Base-by-base conservation (phyloP, 352 stramenopile genomes). In the Phytophthora constricta region DNA sequence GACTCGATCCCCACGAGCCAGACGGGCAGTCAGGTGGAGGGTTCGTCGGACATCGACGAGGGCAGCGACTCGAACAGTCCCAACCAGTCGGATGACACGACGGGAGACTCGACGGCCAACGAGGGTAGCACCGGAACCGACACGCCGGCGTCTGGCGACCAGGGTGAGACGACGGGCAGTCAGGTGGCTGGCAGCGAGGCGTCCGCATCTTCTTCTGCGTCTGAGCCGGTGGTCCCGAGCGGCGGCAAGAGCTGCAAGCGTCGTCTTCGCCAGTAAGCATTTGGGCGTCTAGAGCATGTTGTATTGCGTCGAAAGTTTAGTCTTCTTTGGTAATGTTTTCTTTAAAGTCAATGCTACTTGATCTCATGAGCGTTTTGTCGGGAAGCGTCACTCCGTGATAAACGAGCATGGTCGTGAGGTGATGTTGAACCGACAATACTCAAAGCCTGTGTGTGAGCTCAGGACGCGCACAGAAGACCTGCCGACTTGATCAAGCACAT, bases 181-280 rank as follows among this genome's bases (percentile, higher is more conserved):
- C 52, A 63, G 17, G 52, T 69, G 53, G 45, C 43, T 2, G 61
- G 52, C n/a, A 48, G 42, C 42, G 42, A 48, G 42, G 45, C 45
- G 1, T 47, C 17, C 16, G 9, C 41, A 33, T 28, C 45, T 14
- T 65, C 62, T 17, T 70, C 62, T 45, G 28, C 16, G 8, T 26
- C 55, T 9, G 53, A 64, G 19, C 54, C 62, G 23, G 60, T 23
- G 14, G 34, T 61, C 41, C 55, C 54, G 3, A 47, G 48, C 23
- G 52, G 51, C 4, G 51, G 47, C 11, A 60, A 41, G 34, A 60
- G 62, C 56, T 72, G 64, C 64, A 72, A 72, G 51, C 57, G 57
- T 20, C 64, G 64, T 59, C 50, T 67, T 5, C 58, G 58, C 17
- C 52, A 61, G 25, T 68, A 68, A 62, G 33, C 57, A 50, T 46